Evolutionary conservation across 2,329 filamentous ascomycete species (phyloP).

Genomic region (Davidsoniella virescens): DNA sequence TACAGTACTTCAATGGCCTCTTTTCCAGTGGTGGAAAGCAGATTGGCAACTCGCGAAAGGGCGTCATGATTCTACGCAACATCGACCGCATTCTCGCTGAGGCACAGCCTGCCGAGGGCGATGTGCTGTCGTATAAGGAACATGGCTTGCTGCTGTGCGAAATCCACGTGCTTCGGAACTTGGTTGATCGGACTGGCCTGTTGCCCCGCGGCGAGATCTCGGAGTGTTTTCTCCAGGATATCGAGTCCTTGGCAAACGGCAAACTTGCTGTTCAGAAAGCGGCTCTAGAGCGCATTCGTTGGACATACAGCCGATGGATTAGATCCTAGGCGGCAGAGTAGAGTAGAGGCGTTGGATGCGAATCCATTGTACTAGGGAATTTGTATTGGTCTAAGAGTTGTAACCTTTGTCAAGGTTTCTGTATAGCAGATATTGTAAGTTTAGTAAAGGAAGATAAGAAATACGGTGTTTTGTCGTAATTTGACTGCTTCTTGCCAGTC

Average conservation of each 20-base stretch:
- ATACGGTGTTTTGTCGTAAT: too few species aligned
- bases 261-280: slow-evolving; percentile 62
- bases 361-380: not conserved
- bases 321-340: slow-evolving; percentile 12
- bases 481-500: too few species aligned
- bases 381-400: too few species aligned
- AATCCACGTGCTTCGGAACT: slow-evolving; percentile 62
- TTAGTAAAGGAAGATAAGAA: too few species aligned
- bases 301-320: slow-evolving; percentile 75
- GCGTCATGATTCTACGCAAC: slow-evolving; percentile 66
- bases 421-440: too few species aligned
- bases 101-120: slow-evolving; percentile 53
- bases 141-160: slow-evolving; percentile 83
- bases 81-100: slow-evolving; percentile 66
- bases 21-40: slow-evolving; percentile 55
- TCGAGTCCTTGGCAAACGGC: slow-evolving; percentile 72
- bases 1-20: slow-evolving; percentile 53
- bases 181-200: slow-evolving; percentile 33
- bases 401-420: too few species aligned
- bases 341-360: not conserved
- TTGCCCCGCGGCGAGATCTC: slow-evolving; percentile 60
- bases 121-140: slow-evolving; percentile 74
- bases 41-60: slow-evolving; percentile 49
- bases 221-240: slow-evolving; percentile 75
- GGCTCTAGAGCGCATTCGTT: slow-evolving; percentile 69